These are phyloP conservation scores for Zizania palustris DNA, from an alignment of 202 grass and related monocot species.

Conservation along the genomic window DNA sequence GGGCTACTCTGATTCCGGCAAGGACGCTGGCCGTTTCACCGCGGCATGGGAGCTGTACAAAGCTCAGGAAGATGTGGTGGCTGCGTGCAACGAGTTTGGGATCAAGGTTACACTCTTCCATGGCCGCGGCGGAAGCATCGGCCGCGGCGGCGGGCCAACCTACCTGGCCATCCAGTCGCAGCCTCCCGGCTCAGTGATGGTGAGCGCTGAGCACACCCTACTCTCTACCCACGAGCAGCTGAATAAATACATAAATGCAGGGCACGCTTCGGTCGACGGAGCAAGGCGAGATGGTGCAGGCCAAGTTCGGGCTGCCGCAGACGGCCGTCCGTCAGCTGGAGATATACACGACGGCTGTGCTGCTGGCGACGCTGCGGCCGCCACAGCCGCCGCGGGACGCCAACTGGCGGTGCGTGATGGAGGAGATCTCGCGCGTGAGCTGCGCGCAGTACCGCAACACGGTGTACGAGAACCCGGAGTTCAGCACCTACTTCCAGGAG, in stretches of 20 bases:
- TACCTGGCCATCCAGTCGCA: conserved; percentile 94
- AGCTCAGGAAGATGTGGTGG: conserved; percentile 80
- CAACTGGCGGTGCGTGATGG: conserved; percentile 69
- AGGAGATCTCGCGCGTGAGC: conserved; percentile 81
- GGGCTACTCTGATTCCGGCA: conserved; percentile 95
- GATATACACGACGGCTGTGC: conserved; percentile 91
- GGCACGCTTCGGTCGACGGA: conserved; percentile 84
- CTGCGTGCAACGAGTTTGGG: conserved; percentile 79
- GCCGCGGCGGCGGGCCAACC: conserved; percentile 87
- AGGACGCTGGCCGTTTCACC: conserved; percentile 89
- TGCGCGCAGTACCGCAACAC: conserved; percentile 75
- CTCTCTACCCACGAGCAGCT: too few species aligned
- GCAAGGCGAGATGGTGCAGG: conserved; percentile 97
- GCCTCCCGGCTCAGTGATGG: conserved; percentile 94
- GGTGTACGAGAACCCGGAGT: conserved; percentile 81
- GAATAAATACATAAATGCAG: too few species aligned
- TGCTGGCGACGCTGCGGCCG: conserved; percentile 69
- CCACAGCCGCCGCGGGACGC: conserved; percentile 71
- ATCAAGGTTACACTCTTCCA: conserved; percentile 98
- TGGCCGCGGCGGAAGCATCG: conserved; percentile 89
- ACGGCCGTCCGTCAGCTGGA: conserved; percentile 86
- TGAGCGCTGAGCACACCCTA: neutral
- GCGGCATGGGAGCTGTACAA: conserved; percentile 96
- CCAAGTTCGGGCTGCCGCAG: conserved; percentile 87
- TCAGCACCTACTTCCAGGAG: conserved; percentile 93